Conservation (phyloP, 2,329 filamentous ascomycete genomes). For the Penicillium sp. region DNA sequence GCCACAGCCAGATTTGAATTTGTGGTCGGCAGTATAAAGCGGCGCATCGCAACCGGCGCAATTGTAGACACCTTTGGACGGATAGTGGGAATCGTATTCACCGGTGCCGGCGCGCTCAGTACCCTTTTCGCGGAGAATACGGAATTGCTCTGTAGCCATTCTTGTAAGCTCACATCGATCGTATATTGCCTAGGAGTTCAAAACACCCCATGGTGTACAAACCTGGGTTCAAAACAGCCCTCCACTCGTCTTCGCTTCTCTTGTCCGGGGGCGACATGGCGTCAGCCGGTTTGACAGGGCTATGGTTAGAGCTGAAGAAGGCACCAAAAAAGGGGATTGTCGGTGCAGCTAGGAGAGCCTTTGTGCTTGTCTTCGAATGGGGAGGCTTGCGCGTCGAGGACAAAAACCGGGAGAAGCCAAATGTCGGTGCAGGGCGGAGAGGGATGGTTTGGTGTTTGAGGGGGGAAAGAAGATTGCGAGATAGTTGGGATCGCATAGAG, state of each 20-base stretch:
- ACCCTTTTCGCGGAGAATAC: slow-evolving; percentile 80
- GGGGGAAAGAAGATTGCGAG: slow-evolving; percentile 18
- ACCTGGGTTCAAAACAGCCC: slow-evolving; percentile 68
- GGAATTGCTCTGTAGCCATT: slow-evolving; percentile 74
- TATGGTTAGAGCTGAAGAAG: slow-evolving; percentile 59
- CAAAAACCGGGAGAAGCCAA: slow-evolving; percentile 19
- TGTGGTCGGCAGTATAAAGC: slow-evolving; percentile 85
- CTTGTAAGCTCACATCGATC: not conserved
- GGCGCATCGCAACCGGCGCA: slow-evolving; percentile 81
- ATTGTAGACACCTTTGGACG: slow-evolving; percentile 66
- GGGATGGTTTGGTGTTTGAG: slow-evolving; percentile 17
- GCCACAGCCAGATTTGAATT: slow-evolving; percentile 92
- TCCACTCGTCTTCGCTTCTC: slow-evolving; percentile 78
- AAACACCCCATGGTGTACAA: slow-evolving; percentile 19
- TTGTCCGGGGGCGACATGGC: slow-evolving; percentile 62
- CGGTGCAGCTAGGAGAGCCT: slow-evolving; percentile 57
- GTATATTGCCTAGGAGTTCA: slow-evolving; percentile 32
- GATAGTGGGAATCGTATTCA: slow-evolving; percentile 78
- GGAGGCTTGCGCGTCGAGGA: slow-evolving; percentile 12
- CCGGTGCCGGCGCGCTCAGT: slow-evolving; percentile 75
- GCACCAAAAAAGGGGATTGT: slow-evolving; percentile 68
- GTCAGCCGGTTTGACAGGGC: slow-evolving; percentile 32
- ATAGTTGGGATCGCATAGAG: slow-evolving; percentile 24
- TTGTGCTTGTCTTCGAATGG: slow-evolving; percentile 27
- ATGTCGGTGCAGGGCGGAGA: slow-evolving; percentile 10